These are phyloP conservation scores for Acorus gramineus DNA, from an alignment of 106 monocot species.

Conservation along the genomic window DNA sequence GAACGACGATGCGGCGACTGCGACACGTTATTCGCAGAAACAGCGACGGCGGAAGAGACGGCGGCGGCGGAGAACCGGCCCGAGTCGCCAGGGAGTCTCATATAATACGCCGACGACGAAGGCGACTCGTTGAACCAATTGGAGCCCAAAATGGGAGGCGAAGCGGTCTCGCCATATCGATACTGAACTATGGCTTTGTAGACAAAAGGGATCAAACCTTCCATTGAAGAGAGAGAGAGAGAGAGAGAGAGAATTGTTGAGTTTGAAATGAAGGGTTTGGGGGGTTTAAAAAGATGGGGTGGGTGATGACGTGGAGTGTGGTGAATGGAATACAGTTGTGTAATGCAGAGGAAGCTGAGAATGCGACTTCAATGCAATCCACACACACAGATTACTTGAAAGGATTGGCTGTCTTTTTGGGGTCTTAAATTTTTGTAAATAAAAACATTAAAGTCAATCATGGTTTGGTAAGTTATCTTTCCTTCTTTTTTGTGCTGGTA, in stretches of 20 bases:
- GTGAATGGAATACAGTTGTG: constrained; percentile 1
- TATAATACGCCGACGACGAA: constrained; percentile 4
- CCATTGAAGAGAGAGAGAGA: constrained; percentile 2
- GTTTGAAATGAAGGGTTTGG: neutral
- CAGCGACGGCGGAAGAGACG: neutral
- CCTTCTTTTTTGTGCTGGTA: no score
- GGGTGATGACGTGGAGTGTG: neutral
- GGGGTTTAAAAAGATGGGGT: constrained; percentile 5
- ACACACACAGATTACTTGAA: no score
- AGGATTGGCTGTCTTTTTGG: no score
- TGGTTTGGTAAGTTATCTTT: no score
- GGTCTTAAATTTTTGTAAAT: no score
- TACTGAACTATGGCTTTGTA: constrained; percentile 8
- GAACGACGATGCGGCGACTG: no score
- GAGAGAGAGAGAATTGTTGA: neutral
- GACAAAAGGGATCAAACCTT: constrained; percentile 7
- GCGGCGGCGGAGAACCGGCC: neutral
- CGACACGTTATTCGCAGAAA: no score
- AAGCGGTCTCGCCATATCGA: neutral
- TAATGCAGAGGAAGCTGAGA: neutral
- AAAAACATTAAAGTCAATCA: no score
- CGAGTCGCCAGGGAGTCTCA: constrained; percentile 2
- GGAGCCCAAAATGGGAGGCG: neutral
- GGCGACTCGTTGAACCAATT: constrained; percentile 4
- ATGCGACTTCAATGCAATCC: neutral